Evolutionary conservation across 495 filamentous ascomycete genomes (phyloP).

Genomic region (Bryoglossum gracile): DNA sequence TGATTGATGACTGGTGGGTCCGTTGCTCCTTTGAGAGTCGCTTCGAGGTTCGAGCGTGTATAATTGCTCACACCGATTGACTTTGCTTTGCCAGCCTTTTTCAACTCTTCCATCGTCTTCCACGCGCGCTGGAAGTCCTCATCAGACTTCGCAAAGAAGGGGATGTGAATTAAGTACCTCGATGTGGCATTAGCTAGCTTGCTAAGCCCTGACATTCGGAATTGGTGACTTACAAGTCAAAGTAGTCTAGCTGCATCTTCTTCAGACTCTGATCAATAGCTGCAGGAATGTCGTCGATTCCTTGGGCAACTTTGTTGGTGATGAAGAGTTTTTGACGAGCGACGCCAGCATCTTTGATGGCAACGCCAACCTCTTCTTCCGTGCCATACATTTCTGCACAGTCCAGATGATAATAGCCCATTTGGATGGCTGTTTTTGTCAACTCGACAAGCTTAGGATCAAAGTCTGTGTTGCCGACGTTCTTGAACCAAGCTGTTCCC

Average conservation of each 20-base stretch:
- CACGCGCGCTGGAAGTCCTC: conserved; percentile 29
- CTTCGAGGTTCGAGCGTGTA: conserved; percentile 29
- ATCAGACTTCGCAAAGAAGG: conserved; percentile 36
- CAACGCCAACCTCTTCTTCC: conserved; percentile 52
- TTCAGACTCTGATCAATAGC: conserved; percentile 53
- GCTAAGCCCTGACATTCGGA: neutral
- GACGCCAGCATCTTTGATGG: conserved; percentile 51
- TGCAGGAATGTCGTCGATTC: conserved; percentile 34
- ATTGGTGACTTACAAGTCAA: conserved; percentile 62
- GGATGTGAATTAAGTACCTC: conserved; percentile 34
- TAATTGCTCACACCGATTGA: conserved; percentile 59
- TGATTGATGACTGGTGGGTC: conserved; percentile 51
- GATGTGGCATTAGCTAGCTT: too few species aligned
- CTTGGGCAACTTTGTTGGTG: neutral
- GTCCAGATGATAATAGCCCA: conserved; percentile 57
- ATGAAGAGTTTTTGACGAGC: conserved; percentile 77
- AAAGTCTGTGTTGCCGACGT: too few species aligned
- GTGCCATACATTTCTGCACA: conserved; percentile 49
- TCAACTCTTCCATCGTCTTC: conserved; percentile 44
- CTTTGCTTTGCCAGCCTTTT: conserved; percentile 50
- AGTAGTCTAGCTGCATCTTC: conserved; percentile 64
- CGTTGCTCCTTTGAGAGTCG: conserved; percentile 14
- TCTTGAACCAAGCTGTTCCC: too few species aligned
- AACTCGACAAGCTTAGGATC: too few species aligned
- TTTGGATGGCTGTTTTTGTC: too few species aligned